Base-by-base conservation (phyloP, 176 grass and related monocot genomes). In the Oryza coarctata region DNA sequence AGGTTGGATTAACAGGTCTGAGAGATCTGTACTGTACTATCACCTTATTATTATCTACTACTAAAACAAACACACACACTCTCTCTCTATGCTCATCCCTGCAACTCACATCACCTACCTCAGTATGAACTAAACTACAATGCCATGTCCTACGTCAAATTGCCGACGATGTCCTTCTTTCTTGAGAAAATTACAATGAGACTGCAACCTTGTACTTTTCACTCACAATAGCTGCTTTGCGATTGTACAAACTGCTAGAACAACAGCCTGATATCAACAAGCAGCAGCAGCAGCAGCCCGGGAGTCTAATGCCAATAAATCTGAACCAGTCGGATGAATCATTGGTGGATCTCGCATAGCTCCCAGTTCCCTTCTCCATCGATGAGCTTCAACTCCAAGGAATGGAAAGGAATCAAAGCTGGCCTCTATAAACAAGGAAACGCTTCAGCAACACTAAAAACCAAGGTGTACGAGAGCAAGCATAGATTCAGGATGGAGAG, bases 291-390 rank as follows among this genome's bases (percentile, higher is more conserved):
- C 28, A 70, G 32, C 34, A 41, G 20, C 29, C 14, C 58, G 41
- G 2, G 39, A 50, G 10, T 76, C 45, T 75, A 49, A 49, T 79
- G 74, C 32, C 39, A 40, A 41, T 12, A 60, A 78, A 82, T 76
- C 15, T 38, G 11, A 22, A 72, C 25, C 12, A 9, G 34, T 18
- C 11, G 13, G 50, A 71, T 58, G 43, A 12, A 62, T 98, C 75
- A 93, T 8, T 98, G 84, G 10, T 86, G 82, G 79, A 98, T 98
- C 72, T 47, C 73, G 29, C 92, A 86, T 6, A 98, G 76, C 79
- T 98, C 92, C 95, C 92, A 98, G 28, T 98, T 98, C 23, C 95
- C 95, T 72, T 98, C 95, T 0, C 95, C 92, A 12, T 98, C 95
- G 52, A 98, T 93, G 72, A 98, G 92, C 76, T 98, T 98, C 65